Evolutionary conservation across 2,329 filamentous ascomycete species (phyloP).

Genomic region (Septoria linicola): DNA sequence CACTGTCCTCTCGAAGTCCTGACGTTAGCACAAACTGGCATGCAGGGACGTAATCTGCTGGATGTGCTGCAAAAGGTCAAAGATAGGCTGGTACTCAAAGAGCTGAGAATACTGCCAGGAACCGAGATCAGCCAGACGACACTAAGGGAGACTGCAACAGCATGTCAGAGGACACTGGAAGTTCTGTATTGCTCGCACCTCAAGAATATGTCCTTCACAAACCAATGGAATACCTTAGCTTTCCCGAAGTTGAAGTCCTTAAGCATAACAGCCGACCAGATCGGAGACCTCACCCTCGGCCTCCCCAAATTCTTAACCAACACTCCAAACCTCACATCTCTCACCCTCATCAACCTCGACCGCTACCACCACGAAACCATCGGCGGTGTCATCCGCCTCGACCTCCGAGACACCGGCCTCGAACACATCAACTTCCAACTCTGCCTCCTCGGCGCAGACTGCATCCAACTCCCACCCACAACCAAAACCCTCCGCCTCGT

Average conservation of each 20-base stretch:
- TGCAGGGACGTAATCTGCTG: conserved; percentile 25
- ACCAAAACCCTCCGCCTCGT: conserved; percentile 2
- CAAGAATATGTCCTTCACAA: conserved; percentile 5
- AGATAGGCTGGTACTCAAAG: conserved; percentile 18
- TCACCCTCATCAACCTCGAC: conserved; percentile 10
- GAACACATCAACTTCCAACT: conserved; percentile 12
- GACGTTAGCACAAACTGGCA: conserved; percentile 37
- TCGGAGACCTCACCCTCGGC: neutral
- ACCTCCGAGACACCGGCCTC: conserved; percentile 12
- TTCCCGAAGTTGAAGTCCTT: conserved; percentile 10
- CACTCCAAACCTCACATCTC: conserved; percentile 2
- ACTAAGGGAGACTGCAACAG: conserved; percentile 1
- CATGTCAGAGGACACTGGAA: conserved; percentile 10
- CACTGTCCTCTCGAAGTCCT: conserved; percentile 39
- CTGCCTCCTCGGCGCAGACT: neutral
- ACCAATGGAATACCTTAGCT: neutral
- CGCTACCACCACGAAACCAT: neutral
- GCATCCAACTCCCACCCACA: conserved; percentile 13
- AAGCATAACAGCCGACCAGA: conserved; percentile 1
- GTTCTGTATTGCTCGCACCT: conserved; percentile 7
- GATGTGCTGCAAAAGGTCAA: conserved; percentile 21
- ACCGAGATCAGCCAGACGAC: conserved; percentile 22
- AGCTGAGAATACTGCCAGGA: conserved; percentile 20
- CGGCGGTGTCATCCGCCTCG: conserved; percentile 5
- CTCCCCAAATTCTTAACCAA: conserved; percentile 2